A percentile compares a stretch with the other conserved stretches of the same genome.
These are phyloP conservation scores for Arbutus unedo DNA, from an alignment of 148 eudicot species.

Conservation along the genomic window DNA sequence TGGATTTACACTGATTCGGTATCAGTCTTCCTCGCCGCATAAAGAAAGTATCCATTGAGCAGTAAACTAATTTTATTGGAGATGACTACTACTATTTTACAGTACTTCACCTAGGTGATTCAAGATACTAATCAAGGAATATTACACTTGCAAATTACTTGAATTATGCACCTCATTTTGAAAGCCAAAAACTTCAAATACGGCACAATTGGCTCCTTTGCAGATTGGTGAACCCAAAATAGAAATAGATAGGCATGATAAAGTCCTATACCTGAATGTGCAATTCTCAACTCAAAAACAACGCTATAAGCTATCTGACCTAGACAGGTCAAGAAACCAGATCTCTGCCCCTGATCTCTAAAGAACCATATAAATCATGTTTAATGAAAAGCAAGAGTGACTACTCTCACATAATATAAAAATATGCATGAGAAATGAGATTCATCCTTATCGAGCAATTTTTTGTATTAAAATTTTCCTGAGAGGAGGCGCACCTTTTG, in stretches of 20 bases:
- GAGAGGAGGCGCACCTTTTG: slow-evolving; percentile 69
- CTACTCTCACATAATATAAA: not conserved
- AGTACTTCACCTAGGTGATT: not conserved
- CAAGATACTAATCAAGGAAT: not conserved
- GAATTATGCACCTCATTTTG: not conserved
- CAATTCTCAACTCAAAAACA: not conserved
- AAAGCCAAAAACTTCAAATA: not conserved
- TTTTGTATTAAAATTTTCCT: slow-evolving; percentile 74
- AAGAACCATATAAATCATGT: not conserved
- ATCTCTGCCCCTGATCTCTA: not conserved
- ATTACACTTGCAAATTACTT: not conserved
- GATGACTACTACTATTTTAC: too few relatives aligned
- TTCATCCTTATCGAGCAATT: slow-evolving; percentile 64
- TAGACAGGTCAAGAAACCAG: not conserved
- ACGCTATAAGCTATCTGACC: not conserved
- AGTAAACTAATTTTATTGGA: too few relatives aligned
- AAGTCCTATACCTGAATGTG: not conserved
- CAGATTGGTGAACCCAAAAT: not conserved
- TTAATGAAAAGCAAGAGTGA: not conserved
- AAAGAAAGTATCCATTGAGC: too few relatives aligned
- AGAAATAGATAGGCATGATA: not conserved
- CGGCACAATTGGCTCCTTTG: not conserved
- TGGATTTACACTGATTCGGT: too few relatives aligned
- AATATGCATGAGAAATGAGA: not conserved
- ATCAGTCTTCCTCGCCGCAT: too few relatives aligned